Evolutionary conservation across 352 stramenopile genomes (phyloP).

Genomic region (Phytophthora citricola): DNA sequence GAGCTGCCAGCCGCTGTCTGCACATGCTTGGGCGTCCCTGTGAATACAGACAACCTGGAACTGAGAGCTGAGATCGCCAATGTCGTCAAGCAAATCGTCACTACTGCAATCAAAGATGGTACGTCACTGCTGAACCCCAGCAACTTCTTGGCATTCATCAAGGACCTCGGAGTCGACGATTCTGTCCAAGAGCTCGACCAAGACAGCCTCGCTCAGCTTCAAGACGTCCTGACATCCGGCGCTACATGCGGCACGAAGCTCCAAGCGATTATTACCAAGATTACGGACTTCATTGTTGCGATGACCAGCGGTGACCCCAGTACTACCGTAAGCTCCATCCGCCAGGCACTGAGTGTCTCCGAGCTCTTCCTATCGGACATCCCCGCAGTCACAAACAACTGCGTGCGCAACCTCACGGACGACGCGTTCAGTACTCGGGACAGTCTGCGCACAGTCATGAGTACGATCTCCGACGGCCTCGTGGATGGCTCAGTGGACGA

Average conservation of each 20-base stretch:
- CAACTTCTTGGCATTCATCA: conserved; percentile 38
- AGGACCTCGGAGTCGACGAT: conserved; percentile 23
- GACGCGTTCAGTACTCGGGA: conserved; percentile 49
- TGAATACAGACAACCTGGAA: conserved; percentile 24
- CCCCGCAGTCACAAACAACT: conserved; percentile 50
- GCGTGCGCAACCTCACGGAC: conserved; percentile 34
- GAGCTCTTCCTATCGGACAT: conserved; percentile 58
- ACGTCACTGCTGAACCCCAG: conserved; percentile 23
- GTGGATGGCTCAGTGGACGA: conserved; percentile 27
- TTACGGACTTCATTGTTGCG: conserved; percentile 40
- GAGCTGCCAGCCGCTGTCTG: conserved; percentile 44
- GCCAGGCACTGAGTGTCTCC: conserved; percentile 43
- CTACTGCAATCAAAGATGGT: conserved; percentile 38
- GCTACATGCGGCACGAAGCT: conserved; percentile 47
- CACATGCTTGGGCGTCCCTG: conserved; percentile 52
- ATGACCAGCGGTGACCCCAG: conserved; percentile 38
- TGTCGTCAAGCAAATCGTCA: conserved; percentile 38
- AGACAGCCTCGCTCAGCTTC: conserved; percentile 32
- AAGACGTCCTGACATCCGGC: conserved; percentile 35
- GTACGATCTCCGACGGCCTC: conserved; percentile 52
- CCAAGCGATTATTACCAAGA: conserved; percentile 47
- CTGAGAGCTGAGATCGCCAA: conserved; percentile 34
- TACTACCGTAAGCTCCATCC: conserved; percentile 43
- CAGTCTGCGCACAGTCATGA: conserved; percentile 50
- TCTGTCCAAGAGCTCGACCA: conserved; percentile 35